Base-by-base conservation (phyloP, 78 protist species). In the Neovahlkampfia damariscottae region DNA sequence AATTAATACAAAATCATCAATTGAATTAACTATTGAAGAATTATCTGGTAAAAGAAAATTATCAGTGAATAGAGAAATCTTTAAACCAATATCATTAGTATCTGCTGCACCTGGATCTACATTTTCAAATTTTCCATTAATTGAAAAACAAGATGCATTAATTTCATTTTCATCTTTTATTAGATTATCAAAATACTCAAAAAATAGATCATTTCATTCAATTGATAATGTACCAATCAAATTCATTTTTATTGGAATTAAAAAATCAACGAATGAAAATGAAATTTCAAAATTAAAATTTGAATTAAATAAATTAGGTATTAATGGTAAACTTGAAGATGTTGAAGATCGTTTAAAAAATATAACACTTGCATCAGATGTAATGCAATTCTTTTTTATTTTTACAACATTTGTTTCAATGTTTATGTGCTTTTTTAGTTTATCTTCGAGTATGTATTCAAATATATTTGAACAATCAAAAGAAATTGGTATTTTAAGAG, bases 401-500 rank as follows among this genome's bases (percentile, higher is more conserved):
- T 79, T 89, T 69, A 73, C 87, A 0, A 92, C 92, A 8, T 50
- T 87, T 8, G 58, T 93, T 5, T 88, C 94, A 8, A 89, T 89
- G 92, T 0, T 72, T 3, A 76, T 91, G 7, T 89, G 94, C n/a
- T 90, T 92, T 87, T 91, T 91, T 38, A 41, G 85, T 2, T 76
- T 94, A 40, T 74, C 72, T 75, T 40, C 92, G 4, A 79, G 90
- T 19, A 91, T 90, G 86, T 66, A 38, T 72, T 68, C 93, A 59
- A 92, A 92, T 84, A 81, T 94, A 72, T 35, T 62, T 58, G 94
- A 90, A 35, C 93, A 87, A 75, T 58, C 89, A 32, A 92, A 90
- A 81, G 97, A 92, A 69, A 90, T 90, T 70, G 94, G 96, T 34
- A 28, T 92, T 10, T 80, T 93, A n/a, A 70, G 94, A 0, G 72